Percentiles rank a stretch among this genome's conserved stretches.
phyloP scores from a whole-genome alignment of 768 basidiomycete genomes.

The Boletus patriciae region DNA sequence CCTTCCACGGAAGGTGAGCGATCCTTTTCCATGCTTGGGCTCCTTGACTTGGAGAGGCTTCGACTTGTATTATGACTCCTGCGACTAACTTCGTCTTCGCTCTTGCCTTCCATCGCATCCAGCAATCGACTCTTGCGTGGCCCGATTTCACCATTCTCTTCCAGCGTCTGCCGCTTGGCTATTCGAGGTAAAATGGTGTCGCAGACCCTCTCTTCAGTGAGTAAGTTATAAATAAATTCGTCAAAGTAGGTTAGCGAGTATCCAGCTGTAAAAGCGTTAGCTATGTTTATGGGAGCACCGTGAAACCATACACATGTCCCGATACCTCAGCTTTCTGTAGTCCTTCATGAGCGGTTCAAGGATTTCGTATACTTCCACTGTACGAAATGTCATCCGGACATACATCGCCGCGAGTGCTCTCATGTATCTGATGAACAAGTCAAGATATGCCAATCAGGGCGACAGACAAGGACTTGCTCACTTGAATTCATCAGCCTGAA shows the following conservation, averaged over 20 bases:
- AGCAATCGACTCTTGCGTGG: constrained; percentile 85
- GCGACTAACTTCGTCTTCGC: constrained; percentile 48
- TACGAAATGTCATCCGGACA: constrained; percentile 89
- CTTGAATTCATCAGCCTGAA: constrained; percentile 99
- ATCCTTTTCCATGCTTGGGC: constrained; percentile 23
- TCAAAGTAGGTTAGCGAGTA: constrained; percentile 88
- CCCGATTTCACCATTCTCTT: constrained; percentile 89
- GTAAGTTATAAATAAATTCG: constrained; percentile 82
- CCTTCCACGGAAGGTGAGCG: constrained; percentile 46
- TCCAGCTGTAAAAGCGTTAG: constrained; percentile 56
- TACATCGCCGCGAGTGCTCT: constrained; percentile 93
- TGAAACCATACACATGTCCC: constrained; percentile 68
- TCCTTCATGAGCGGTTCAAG: constrained; percentile 95
- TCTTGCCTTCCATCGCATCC: constrained; percentile 79
- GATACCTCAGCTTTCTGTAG: constrained; percentile 81
- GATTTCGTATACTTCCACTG: constrained; percentile 88
- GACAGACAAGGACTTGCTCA: constrained; percentile 39
- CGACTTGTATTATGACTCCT: constrained; percentile 38
- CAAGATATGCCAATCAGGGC: neutral
- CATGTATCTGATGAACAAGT: constrained; percentile 64
- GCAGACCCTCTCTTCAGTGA: constrained; percentile 90
- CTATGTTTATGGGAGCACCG: neutral
- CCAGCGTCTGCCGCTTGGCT: constrained; percentile 79
- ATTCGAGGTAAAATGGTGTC: constrained; percentile 94
- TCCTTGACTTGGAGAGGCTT: constrained; percentile 27